Conservation (phyloP, 257 asterid species). For the Asclepias syriaca region DNA sequence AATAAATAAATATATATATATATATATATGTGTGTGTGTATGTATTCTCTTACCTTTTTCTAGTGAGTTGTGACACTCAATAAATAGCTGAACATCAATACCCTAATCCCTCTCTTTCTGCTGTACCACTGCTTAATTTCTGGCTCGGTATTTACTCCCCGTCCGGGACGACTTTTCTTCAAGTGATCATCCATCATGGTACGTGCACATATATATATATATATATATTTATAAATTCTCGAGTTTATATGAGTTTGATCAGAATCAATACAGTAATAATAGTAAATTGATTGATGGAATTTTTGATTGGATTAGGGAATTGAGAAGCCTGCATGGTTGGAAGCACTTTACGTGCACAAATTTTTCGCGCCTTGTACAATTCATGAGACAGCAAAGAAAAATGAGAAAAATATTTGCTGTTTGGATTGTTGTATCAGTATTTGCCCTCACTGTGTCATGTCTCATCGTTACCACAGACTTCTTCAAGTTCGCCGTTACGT, state of each 20-base stretch:
- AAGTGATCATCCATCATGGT: slow-evolving; percentile 45
- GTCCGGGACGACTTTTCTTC: neutral
- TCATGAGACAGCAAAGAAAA: slow-evolving; percentile 79
- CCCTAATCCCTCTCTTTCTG: slow-evolving; percentile 42
- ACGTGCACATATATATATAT: slow-evolving; percentile 11
- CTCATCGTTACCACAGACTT: slow-evolving; percentile 76
- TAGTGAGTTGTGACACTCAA: slow-evolving; percentile 35
- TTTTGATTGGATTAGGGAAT: slow-evolving; percentile 25
- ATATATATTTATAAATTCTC: neutral
- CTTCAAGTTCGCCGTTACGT: slow-evolving; percentile 95
- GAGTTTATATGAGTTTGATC: neutral
- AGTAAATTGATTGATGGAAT: neutral
- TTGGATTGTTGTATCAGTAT: slow-evolving; percentile 93
- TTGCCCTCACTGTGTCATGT: slow-evolving; percentile 85
- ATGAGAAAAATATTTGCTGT: slow-evolving; percentile 83
- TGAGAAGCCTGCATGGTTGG: slow-evolving; percentile 83
- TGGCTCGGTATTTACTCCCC: slow-evolving; percentile 3
- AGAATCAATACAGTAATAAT: neutral
- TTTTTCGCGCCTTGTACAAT: slow-evolving; percentile 72
- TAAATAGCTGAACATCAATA: slow-evolving; percentile 45
- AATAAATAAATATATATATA: neutral
- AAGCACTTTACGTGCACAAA: slow-evolving; percentile 56
- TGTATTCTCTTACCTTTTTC: slow-evolving; percentile 17
- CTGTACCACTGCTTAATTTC: slow-evolving; percentile 4
- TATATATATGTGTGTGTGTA: slow-evolving; percentile 1